Evolutionary conservation across 2,329 filamentous ascomycete species (phyloP).

Genomic region (Endothia cerciana): DNA sequence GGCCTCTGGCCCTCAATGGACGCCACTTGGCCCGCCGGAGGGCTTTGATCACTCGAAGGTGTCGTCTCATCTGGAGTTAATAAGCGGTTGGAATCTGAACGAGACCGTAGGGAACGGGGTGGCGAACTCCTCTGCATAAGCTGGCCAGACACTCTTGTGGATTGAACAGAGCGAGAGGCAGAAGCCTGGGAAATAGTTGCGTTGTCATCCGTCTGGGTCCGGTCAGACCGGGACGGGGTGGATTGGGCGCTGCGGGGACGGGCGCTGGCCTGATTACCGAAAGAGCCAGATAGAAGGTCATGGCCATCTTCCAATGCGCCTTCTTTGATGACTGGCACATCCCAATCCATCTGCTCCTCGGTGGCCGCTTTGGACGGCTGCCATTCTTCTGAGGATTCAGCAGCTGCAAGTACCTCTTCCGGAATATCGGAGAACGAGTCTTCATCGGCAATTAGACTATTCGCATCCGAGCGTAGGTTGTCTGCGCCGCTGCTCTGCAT

Average conservation of each 20-base stretch:
- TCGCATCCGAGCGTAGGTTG: constrained; percentile 14
- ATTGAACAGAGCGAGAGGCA: constrained; percentile 21
- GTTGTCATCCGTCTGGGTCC: constrained; percentile 11
- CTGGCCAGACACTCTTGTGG: constrained; percentile 30
- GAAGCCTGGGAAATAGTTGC: constrained; percentile 18
- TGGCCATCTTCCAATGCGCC: not conserved
- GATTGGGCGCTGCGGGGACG: not conserved
- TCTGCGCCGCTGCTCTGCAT: not conserved
- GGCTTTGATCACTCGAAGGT: constrained; percentile 34
- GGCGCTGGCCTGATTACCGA: not conserved
- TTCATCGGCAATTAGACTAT: constrained; percentile 47
- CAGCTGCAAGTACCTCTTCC: constrained; percentile 53
- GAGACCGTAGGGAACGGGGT: constrained; percentile 39
- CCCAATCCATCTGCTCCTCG: constrained; percentile 37
- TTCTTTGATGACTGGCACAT: constrained; percentile 27
- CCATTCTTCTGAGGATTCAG: constrained; percentile 32
- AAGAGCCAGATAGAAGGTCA: not conserved
- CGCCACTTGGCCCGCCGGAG: constrained; percentile 9
- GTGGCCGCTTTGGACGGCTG: constrained; percentile 20
- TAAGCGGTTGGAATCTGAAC: constrained; percentile 48
- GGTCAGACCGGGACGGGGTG: constrained; percentile 7
- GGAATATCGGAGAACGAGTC: constrained; percentile 64
- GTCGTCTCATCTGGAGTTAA: constrained; percentile 59
- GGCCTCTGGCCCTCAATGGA: constrained; percentile 8
- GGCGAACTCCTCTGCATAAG: constrained; percentile 30